phyloP scores from a whole-genome alignment of 768 basidiomycete genomes.

The Rhodotorula diobovata region DNA sequence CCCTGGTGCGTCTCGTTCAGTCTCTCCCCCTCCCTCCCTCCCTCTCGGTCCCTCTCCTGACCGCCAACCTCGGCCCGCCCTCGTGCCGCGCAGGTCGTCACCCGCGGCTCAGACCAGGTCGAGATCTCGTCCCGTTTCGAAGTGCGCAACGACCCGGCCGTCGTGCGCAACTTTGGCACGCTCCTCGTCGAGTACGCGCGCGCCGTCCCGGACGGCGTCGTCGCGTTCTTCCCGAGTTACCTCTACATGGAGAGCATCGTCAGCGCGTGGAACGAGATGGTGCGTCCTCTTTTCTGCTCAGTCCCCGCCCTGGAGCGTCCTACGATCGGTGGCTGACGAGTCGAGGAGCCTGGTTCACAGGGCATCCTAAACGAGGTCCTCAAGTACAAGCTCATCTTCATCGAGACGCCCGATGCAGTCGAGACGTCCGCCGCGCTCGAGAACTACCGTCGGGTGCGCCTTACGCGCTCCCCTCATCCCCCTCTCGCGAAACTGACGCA shows the following conservation, averaged over 20 bases:
- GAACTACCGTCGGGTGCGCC: slow-evolving; percentile 81
- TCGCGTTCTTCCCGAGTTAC: slow-evolving; percentile 98
- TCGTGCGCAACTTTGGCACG: slow-evolving; percentile 96
- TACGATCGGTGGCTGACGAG: too few species aligned
- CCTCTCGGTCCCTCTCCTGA: too few species aligned
- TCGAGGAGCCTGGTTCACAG: slow-evolving; percentile 51
- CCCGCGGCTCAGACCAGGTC: slow-evolving; percentile 95
- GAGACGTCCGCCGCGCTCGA: slow-evolving; percentile 97
- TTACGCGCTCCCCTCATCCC: too few species aligned
- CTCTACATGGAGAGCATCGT: slow-evolving; percentile 99
- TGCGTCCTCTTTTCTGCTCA: slow-evolving; percentile 45
- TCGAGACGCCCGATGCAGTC: slow-evolving; percentile 97
- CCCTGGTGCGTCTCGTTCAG: slow-evolving; percentile 61
- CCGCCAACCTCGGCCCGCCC: too few species aligned
- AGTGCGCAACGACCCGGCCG: slow-evolving; percentile 97
- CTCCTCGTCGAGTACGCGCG: slow-evolving; percentile 97
- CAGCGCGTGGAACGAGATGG: slow-evolving; percentile 99
- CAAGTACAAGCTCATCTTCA: slow-evolving; percentile 98
- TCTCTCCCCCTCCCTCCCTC: background rate
- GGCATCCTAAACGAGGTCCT: slow-evolving; percentile 98
- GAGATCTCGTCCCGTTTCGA: slow-evolving; percentile 98
- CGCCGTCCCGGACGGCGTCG: slow-evolving; percentile 95
- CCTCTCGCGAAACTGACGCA: too few species aligned
- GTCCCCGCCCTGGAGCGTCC: background rate
- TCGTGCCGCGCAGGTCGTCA: slow-evolving; percentile 82